Evolutionary conservation across 306 rosid genomes (phyloP).

Genomic region (Sesbania bispinosa): DNA sequence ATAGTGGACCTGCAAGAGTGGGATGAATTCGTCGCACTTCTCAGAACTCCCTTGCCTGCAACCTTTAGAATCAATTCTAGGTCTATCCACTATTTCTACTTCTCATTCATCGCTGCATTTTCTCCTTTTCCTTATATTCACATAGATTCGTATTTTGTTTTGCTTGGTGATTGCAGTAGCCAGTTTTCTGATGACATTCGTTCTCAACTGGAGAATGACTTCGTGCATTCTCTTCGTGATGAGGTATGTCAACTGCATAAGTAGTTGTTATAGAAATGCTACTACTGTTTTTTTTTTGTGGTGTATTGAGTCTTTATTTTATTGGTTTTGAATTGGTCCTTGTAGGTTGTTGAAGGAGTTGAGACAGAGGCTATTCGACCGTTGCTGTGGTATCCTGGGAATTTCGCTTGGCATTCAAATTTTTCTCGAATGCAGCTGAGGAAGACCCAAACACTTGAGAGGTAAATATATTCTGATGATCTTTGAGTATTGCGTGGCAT

Average conservation of each 20-base stretch:
- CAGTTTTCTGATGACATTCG: slow-evolving; percentile 78
- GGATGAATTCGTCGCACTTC: slow-evolving; percentile 65
- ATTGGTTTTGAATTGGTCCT: slow-evolving; percentile 1
- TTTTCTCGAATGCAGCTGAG: slow-evolving; percentile 96
- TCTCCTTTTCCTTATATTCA: background rate
- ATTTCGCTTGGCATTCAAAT: slow-evolving; percentile 95
- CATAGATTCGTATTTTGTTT: background rate
- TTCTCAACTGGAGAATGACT: slow-evolving; percentile 74
- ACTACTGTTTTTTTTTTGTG: background rate
- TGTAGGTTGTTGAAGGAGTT: slow-evolving; percentile 63
- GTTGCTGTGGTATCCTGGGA: slow-evolving; percentile 87
- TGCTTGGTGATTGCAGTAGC: slow-evolving; percentile 57
- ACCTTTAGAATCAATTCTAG: slow-evolving; percentile 88
- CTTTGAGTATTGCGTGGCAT: background rate
- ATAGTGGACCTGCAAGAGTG: slow-evolving; percentile 63
- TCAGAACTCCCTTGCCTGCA: slow-evolving; percentile 88
- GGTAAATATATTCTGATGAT: slow-evolving; percentile 45
- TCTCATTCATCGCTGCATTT: background rate
- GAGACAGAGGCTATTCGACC: slow-evolving; percentile 86
- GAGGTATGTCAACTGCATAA: slow-evolving; percentile 49
- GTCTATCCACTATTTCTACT: slow-evolving; percentile 8
- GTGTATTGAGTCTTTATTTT: background rate
- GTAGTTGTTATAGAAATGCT: background rate
- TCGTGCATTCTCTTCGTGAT: slow-evolving; percentile 64
- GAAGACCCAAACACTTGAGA: slow-evolving; percentile 91